Evolutionary conservation across 495 filamentous ascomycete species (phyloP).

Genomic region (Penicillium antarcticum): DNA sequence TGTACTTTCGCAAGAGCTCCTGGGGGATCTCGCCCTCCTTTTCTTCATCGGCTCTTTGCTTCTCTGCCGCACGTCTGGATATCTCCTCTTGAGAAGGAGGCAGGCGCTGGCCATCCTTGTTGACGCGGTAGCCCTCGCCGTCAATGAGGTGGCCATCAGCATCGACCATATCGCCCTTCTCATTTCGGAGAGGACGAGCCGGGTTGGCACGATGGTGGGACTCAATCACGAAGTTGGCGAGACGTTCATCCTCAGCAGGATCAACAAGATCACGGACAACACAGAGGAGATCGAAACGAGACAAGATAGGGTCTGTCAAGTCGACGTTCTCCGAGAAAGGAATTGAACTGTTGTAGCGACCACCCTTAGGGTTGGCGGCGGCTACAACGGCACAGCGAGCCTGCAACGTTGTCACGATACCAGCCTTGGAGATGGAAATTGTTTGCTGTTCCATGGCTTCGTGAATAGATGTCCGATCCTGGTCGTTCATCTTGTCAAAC

Average conservation of each 20-base stretch:
- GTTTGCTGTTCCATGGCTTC: slow-evolving; percentile 99
- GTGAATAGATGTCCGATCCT: slow-evolving; percentile 96
- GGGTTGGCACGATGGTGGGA: slow-evolving; percentile 91
- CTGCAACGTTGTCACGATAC: slow-evolving; percentile 96
- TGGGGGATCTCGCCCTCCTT: slow-evolving; percentile 83
- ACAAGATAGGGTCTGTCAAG: slow-evolving; percentile 94
- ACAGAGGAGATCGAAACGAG: slow-evolving; percentile 97
- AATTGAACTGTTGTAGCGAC: slow-evolving; percentile 94
- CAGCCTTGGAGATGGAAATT: slow-evolving; percentile 99
- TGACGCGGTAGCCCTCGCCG: slow-evolving; percentile 43
- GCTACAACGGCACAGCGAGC: slow-evolving; percentile 97
- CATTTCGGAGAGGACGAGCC: slow-evolving; percentile 48
- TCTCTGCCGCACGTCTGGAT: slow-evolving; percentile 31
- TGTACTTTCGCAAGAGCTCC: slow-evolving; percentile 92
- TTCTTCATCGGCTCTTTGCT: slow-evolving; percentile 50
- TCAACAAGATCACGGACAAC: slow-evolving; percentile 98
- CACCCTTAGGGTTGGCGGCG: slow-evolving; percentile 94
- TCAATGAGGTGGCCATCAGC: slow-evolving; percentile 52
- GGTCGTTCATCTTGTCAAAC: slow-evolving; percentile 99
- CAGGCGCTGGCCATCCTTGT: slow-evolving; percentile 31
- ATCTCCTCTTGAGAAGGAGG: slow-evolving; percentile 35
- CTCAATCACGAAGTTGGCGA: slow-evolving; percentile 92
- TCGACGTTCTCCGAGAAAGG: slow-evolving; percentile 96
- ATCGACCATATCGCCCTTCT: slow-evolving; percentile 59
- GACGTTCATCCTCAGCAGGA: slow-evolving; percentile 87